Percentiles rank a stretch among this genome's conserved stretches.
Evolutionary conservation across 164 flowering plant genomes (phyloP).

Genomic region (Echeveria elegans): DNA sequence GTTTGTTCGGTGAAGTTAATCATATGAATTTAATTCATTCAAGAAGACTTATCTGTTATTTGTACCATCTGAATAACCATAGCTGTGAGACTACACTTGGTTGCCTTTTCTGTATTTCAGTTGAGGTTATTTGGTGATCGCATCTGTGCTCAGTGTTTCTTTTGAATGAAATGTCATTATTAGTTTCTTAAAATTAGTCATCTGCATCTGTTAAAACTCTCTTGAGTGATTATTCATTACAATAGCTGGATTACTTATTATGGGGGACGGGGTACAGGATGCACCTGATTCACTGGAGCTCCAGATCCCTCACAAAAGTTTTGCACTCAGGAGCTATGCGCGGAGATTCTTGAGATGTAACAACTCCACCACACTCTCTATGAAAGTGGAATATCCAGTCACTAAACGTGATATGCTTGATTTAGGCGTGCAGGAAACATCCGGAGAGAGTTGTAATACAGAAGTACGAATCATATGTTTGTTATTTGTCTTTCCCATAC

Average conservation of each 20-base stretch:
- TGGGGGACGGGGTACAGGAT: neutral
- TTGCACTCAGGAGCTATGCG: slow-evolving; percentile 44
- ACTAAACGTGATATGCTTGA: slow-evolving; percentile 56
- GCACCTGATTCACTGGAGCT: slow-evolving; percentile 11
- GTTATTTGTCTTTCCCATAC: neutral
- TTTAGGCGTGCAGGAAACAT: slow-evolving; percentile 28
- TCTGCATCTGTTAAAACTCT: no score
- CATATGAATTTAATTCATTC: neutral
- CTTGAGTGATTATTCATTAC: neutral
- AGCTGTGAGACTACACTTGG: neutral
- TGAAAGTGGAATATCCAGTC: slow-evolving; percentile 51
- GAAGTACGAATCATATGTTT: neutral
- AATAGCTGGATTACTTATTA: neutral
- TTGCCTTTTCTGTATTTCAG: neutral
- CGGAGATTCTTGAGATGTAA: slow-evolving; percentile 59
- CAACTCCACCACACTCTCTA: slow-evolving; percentile 20
- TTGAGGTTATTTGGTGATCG: neutral
- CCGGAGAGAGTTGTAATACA: neutral
- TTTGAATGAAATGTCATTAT: neutral
- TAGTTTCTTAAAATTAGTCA: no score
- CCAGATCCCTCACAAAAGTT: slow-evolving; percentile 17
- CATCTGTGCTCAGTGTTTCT: neutral
- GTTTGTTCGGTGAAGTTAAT: neutral
- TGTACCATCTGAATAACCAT: neutral
- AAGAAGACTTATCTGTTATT: neutral